Percentiles rank a stretch among this genome's conserved stretches.
Conservation (phyloP, 495 filamentous ascomycete genomes). For the Tuber aestivum region DNA sequence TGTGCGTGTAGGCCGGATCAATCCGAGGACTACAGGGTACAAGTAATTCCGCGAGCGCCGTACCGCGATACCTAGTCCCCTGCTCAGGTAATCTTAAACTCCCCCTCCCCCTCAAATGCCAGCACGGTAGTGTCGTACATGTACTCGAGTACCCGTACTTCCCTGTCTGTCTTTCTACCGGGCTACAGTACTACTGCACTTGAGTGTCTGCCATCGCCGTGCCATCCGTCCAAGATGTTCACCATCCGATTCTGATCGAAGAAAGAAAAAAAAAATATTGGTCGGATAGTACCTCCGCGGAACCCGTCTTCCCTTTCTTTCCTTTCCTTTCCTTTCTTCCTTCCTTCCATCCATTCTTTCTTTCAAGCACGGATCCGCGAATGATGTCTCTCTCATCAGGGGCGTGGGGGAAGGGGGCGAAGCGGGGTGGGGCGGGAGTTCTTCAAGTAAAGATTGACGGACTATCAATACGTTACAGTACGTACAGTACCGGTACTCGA, state of each 20-base stretch:
- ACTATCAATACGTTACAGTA: not conserved
- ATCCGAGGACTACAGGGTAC: not conserved
- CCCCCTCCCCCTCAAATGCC: not conserved
- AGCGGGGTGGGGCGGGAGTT: not conserved
- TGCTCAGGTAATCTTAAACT: not conserved
- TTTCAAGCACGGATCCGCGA: not conserved
- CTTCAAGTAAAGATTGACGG: not conserved
- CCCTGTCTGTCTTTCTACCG: not conserved
- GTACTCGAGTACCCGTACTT: not conserved
- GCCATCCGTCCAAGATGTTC: not conserved
- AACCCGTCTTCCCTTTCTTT: not conserved
- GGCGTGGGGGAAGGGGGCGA: not conserved
- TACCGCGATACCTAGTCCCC: too few relatives aligned
- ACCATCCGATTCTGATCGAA: not conserved
- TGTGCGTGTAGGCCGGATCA: not conserved
- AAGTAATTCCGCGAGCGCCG: too few relatives aligned
- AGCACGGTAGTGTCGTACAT: not conserved
- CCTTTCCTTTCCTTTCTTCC: not conserved
- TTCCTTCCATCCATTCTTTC: too few relatives aligned
- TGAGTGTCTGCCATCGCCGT: not conserved
- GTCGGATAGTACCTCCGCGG: not conserved
- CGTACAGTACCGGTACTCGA: not conserved
- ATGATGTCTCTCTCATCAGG: not conserved
- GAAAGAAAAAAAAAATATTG: not conserved
- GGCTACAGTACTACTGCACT: not conserved